Conservation (phyloP, 345 rosid genomes). For the Euphorbia pulcherrima region DNA sequence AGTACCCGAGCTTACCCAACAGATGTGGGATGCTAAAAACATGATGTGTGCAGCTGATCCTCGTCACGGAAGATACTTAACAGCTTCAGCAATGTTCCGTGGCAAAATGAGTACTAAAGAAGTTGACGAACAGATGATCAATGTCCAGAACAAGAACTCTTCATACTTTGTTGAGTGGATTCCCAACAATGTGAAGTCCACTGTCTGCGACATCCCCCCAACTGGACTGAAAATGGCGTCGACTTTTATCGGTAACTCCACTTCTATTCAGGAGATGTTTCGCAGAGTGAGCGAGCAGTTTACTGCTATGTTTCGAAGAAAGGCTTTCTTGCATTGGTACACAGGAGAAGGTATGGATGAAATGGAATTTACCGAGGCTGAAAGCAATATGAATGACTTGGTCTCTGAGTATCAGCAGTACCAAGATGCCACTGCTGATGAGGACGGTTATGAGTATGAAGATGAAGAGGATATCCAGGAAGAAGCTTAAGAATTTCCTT, state of each 20-base stretch:
- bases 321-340: slow-evolving; percentile 88
- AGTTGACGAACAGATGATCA: slow-evolving; percentile 81
- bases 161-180: slow-evolving; percentile 83
- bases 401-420: slow-evolving; percentile 81
- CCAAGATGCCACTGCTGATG: slow-evolving; percentile 81
- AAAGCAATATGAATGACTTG: slow-evolving; percentile 76
- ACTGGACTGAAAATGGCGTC: slow-evolving; percentile 74
- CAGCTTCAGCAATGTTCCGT: slow-evolving; percentile 79
- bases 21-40: slow-evolving; percentile 85
- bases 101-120: slow-evolving; percentile 88
- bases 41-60: slow-evolving; percentile 85
- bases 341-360: slow-evolving; percentile 85
- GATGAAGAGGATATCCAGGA: slow-evolving; percentile 50
- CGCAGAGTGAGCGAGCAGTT: slow-evolving; percentile 77
- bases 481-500: slow-evolving; percentile 25
- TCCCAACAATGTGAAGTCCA: slow-evolving; percentile 79
- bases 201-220: slow-evolving; percentile 83
- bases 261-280: slow-evolving; percentile 80
- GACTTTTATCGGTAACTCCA: slow-evolving; percentile 68
- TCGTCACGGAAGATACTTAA: slow-evolving; percentile 64
- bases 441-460: slow-evolving; percentile 49
- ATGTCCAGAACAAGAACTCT: slow-evolving; percentile 78
- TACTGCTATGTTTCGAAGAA: slow-evolving; percentile 88
- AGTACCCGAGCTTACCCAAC: slow-evolving; percentile 76
- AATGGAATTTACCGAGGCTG: slow-evolving; percentile 83